phyloP scores from a whole-genome alignment of 2,329 filamentous ascomycete species.

The Colletotrichum eremochloae region DNA sequence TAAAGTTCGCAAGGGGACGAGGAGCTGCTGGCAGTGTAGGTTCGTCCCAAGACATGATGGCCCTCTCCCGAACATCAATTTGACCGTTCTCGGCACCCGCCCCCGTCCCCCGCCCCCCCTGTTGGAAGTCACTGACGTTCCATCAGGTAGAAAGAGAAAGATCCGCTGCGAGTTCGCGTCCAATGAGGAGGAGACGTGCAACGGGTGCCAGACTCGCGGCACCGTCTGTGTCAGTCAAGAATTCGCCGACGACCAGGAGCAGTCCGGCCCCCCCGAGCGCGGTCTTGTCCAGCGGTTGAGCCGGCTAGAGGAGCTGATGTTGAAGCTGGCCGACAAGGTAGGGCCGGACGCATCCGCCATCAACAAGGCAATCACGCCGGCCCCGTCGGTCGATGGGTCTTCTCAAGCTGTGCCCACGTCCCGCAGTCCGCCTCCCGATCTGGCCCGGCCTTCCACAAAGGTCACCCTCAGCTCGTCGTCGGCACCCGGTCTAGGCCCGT shows the following conservation, averaged over 20 bases:
- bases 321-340: slow-evolving; percentile 53
- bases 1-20: slow-evolving; percentile 67
- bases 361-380: slow-evolving; percentile 32
- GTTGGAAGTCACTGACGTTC: not conserved
- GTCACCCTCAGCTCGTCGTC: slow-evolving; percentile 42
- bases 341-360: slow-evolving; percentile 4
- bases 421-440: slow-evolving; percentile 47
- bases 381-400: slow-evolving; percentile 50
- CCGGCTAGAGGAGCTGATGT: slow-evolving; percentile 62
- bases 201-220: slow-evolving; percentile 60
- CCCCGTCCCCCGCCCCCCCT: not conserved
- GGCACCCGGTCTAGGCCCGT: not conserved
- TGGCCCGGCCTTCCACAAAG: slow-evolving; percentile 38
- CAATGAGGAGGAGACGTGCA: slow-evolving; percentile 56
- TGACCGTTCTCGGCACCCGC: too few species aligned
- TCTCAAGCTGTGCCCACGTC: slow-evolving; percentile 54
- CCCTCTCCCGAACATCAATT: not conserved
- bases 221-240: slow-evolving; percentile 63
- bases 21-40: slow-evolving; percentile 71
- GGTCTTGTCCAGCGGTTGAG: slow-evolving; percentile 59
- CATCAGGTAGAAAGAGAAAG: slow-evolving; percentile 58
- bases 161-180: slow-evolving; percentile 61
- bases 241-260: slow-evolving; percentile 54
- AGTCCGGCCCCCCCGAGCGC: slow-evolving; percentile 50
- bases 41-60: slow-evolving; percentile 24